Evolutionary conservation across 2,329 filamentous ascomycete genomes (phyloP).

Genomic region (Calonectria honghensis): DNA sequence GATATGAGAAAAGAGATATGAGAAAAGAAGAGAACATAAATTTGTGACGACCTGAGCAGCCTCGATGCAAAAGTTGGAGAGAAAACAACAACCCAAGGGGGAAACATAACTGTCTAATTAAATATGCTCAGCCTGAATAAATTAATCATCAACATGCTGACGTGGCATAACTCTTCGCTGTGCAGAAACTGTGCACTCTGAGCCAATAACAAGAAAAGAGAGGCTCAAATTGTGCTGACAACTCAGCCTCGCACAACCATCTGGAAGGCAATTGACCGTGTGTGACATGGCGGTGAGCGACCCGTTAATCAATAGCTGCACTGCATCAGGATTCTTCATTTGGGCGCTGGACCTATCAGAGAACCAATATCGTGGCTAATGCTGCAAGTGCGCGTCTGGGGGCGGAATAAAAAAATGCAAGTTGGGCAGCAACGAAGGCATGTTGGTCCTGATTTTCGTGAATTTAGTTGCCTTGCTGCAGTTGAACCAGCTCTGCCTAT

Average conservation of each 20-base stretch:
- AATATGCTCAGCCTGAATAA: neutral
- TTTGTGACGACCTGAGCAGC: neutral
- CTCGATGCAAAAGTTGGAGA: neutral
- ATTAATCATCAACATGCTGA: neutral
- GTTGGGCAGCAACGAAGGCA: slow-evolving; percentile 4
- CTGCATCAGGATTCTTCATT: neutral
- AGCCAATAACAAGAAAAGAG: neutral
- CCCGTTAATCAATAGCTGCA: neutral
- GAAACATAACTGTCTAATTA: neutral
- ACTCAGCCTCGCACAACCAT: slow-evolving; percentile 7
- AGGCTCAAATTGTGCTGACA: neutral
- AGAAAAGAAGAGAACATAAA: neutral
- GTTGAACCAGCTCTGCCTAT: neutral
- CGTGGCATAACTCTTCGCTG: neutral
- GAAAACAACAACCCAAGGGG: neutral
- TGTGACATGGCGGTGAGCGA: neutral
- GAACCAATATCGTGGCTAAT: neutral
- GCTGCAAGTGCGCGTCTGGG: neutral
- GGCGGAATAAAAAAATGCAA: neutral
- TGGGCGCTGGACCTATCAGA: neutral
- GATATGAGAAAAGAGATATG: neutral
- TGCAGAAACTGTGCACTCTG: too few species aligned
- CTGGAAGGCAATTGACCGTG: neutral
- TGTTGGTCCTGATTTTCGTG: neutral
- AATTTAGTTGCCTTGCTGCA: neutral